These are phyloP conservation scores for Rhizophagus prolifer DNA, from an alignment of 192 early-diverging fungal species.

Conservation along the genomic window DNA sequence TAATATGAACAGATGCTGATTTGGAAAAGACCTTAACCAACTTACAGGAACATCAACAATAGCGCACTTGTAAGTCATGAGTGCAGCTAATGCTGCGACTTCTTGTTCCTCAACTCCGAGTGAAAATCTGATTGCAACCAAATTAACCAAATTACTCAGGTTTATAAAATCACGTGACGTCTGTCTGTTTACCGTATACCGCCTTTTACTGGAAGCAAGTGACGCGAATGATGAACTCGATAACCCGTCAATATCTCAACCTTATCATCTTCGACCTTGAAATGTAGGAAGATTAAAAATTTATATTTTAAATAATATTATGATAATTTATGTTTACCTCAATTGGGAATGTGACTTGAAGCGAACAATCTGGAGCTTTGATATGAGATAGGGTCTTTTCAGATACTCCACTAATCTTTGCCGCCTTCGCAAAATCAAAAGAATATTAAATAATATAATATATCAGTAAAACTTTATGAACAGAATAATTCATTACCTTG, in stretches of 20 bases:
- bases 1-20: not conserved
- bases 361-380: slow-evolving; percentile 67
- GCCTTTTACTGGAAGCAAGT: slow-evolving; percentile 77
- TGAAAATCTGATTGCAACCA: slow-evolving; percentile 44
- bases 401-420: slow-evolving; percentile 60
- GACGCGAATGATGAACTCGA: slow-evolving; percentile 83
- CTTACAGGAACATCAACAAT: slow-evolving; percentile 73
- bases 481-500: slow-evolving; percentile 35
- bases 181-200: slow-evolving; percentile 58
- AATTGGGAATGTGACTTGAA: slow-evolving; percentile 77
- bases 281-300: not conserved
- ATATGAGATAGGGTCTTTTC: slow-evolving; percentile 64
- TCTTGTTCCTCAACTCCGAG: slow-evolving; percentile 79
- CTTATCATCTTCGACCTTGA: slow-evolving; percentile 52
- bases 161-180: not conserved
- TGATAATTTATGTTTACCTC: slow-evolving; percentile 35
- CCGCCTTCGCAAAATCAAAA: slow-evolving; percentile 44
- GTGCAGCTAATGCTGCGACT: slow-evolving; percentile 76
- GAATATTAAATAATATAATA: not conserved
- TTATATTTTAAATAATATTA: not conserved
- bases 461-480: not conserved
- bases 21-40: not conserved
- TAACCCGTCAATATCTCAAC: slow-evolving; percentile 73
- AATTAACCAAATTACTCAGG: no score
- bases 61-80: slow-evolving; percentile 88